Conservation (phyloP, 1,284 basidiomycete genomes). For the Trametes sp. region DNA sequence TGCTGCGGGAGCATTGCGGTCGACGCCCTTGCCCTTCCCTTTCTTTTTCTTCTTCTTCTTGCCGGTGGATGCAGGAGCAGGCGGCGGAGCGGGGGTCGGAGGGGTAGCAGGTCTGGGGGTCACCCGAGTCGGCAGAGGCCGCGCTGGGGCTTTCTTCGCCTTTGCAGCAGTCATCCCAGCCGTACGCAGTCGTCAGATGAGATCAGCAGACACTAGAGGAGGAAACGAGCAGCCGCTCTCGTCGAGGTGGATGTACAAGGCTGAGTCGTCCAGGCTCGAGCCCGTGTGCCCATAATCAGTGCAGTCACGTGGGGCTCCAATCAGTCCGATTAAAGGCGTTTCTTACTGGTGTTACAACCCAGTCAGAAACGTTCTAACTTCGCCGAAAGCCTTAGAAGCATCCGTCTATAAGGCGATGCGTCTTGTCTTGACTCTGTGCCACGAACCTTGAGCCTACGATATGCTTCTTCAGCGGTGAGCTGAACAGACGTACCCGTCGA, state of each 20-base stretch:
- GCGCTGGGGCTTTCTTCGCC: constrained; percentile 25
- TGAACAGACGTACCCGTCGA: too few species aligned
- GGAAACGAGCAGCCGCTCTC: constrained; percentile 18
- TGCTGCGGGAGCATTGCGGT: constrained; percentile 24
- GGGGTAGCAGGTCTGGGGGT: constrained; percentile 28
- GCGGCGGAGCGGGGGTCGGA: constrained; percentile 20
- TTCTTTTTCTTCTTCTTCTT: constrained; percentile 57
- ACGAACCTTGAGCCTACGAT: neutral
- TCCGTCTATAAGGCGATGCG: too few species aligned
- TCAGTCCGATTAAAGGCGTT: neutral
- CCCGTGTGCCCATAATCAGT: constrained; percentile 26
- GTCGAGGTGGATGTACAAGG: constrained; percentile 26
- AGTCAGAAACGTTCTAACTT: neutral
- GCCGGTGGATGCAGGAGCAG: constrained; percentile 20
- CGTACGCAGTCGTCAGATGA: constrained; percentile 14
- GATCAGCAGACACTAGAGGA: constrained; percentile 16
- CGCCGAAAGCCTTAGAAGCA: too few species aligned
- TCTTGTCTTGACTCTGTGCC: neutral
- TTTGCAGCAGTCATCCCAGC: constrained; percentile 30
- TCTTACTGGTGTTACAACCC: neutral
- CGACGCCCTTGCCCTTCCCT: constrained; percentile 51
- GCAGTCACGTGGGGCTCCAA: constrained; percentile 18
- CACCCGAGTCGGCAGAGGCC: constrained; percentile 27
- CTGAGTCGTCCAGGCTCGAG: constrained; percentile 12
- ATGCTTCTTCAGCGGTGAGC: neutral